Evolutionary conservation across 73 alveolate species (phyloP).

Genomic region (Paramecium octaurelia): DNA sequence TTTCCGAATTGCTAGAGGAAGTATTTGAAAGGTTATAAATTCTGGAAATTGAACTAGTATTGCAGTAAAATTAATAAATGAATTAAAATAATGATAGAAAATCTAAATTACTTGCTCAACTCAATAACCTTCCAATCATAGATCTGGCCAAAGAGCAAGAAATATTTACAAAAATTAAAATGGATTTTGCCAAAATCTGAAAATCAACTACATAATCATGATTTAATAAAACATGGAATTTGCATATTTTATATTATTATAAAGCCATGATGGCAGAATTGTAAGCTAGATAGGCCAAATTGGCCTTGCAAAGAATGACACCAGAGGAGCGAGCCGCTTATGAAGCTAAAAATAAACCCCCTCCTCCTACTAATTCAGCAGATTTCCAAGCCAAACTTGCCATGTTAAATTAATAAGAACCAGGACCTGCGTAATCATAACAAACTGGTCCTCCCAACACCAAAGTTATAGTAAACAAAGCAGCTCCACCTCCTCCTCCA

Average conservation of each 20-base stretch:
- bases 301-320: neutral
- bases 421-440: neutral
- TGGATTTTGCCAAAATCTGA: neutral
- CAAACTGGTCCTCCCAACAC: neutral
- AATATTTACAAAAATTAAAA: neutral
- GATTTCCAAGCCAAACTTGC: constrained; percentile 17
- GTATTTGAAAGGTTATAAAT: neutral
- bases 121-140: neutral
- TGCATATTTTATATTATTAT: neutral
- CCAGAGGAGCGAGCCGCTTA: constrained; percentile 35
- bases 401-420: neutral
- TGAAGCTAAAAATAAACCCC: neutral
- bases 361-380: neutral
- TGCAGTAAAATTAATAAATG: neutral
- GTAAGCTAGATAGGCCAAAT: neutral
- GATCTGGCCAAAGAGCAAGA: neutral
- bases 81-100: neutral
- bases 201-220: neutral
- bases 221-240: neutral
- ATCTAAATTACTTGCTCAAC: neutral
- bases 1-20: neutral
- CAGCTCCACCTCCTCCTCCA: constrained; percentile 20
- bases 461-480: neutral
- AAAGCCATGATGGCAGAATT: constrained; percentile 53
- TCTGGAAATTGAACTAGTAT: neutral